Base-by-base conservation (phyloP, 805 yeast genomes). In the Zygotorulaspora chibaensis region DNA sequence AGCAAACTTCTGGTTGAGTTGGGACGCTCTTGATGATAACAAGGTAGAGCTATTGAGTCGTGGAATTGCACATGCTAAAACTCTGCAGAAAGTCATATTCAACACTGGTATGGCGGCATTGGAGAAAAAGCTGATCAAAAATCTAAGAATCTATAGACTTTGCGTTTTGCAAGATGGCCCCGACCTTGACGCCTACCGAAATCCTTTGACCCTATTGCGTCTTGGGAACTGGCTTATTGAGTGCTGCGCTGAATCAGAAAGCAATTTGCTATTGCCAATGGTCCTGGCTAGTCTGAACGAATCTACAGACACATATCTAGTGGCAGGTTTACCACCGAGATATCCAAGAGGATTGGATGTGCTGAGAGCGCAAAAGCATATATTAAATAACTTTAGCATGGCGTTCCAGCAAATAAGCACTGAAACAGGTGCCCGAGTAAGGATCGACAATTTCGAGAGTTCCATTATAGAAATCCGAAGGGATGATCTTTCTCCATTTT, bases 401-500 rank as follows among this genome's bases (percentile, higher is more conserved):
- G 96, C 96, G 29, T 93, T 93, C 65, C 96, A 88, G 63, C 84
- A 83, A 53, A 87, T 90, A 23, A 93, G 97, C 1, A 75, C 74
- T 37, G 78, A 79, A 16, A 85, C 96, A 5, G 91, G 89, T 35
- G 96, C 97, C 2, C 81, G 85, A 55, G 89, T 89, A 15, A 76
- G 91, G 57, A 85, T 93, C 51, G 98, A 93, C 63, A 88, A 96
- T 59, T 93, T 93, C 67, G 98, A 93, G 62, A 86, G 95, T 52
- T 81, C 97, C 2, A 87, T 93, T 17, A 88, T 93, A 36, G 97
- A 93, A 67, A 82, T 93, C 35, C 70, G 87, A 48, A 84, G 82
- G 59, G 96, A 90, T 40, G 99, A 93, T 62, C 70, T 93, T 51
- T 73, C 88, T 3, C 87, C 96, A 40, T 93, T 93, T 59, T 67